phyloP scores from a whole-genome alignment of 495 filamentous ascomycete genomes.

The Cryomyces minteri region DNA sequence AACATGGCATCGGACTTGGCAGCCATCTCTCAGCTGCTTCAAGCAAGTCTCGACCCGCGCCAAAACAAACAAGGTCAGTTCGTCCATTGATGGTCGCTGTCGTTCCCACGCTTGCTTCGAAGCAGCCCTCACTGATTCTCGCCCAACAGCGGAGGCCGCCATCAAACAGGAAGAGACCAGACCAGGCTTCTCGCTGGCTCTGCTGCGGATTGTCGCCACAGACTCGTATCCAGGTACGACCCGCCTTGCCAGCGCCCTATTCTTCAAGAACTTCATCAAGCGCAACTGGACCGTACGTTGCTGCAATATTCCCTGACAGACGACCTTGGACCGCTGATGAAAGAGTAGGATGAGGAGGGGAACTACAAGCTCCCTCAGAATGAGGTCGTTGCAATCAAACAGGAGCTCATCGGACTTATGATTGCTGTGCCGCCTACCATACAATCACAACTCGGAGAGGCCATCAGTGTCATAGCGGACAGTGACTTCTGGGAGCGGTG shows the following conservation, averaged over 20 bases:
- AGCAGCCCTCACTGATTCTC: not conserved
- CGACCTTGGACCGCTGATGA: slow-evolving; percentile 2
- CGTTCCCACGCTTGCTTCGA: not conserved
- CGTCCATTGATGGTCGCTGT: not conserved
- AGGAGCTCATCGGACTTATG: slow-evolving; percentile 90
- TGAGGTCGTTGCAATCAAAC: slow-evolving; percentile 80
- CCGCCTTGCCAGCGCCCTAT: slow-evolving; percentile 77
- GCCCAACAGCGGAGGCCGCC: slow-evolving; percentile 50
- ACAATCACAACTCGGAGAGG: slow-evolving; percentile 86
- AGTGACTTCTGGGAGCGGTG: slow-evolving; percentile 93
- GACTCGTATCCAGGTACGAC: slow-evolving; percentile 48
- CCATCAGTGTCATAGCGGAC: slow-evolving; percentile 90
- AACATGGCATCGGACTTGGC: slow-evolving; percentile 59
- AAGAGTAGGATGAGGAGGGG: slow-evolving; percentile 65
- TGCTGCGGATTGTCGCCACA: slow-evolving; percentile 75
- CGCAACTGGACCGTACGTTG: slow-evolving; percentile 60
- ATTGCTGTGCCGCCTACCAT: slow-evolving; percentile 71
- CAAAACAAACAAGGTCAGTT: slow-evolving; percentile 73
- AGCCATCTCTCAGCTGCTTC: slow-evolving; percentile 56
- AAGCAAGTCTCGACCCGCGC: slow-evolving; percentile 68
- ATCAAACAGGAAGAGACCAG: slow-evolving; percentile 59
- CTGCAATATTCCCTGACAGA: not conserved
- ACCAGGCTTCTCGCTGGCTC: slow-evolving; percentile 67
- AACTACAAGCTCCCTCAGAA: slow-evolving; percentile 63
- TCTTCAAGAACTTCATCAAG: slow-evolving; percentile 96